A percentile compares a stretch with the other conserved stretches of the same genome.
Evolutionary conservation across 257 asterid genomes (phyloP).

Genomic region (Nyctanthes arbortristis): DNA sequence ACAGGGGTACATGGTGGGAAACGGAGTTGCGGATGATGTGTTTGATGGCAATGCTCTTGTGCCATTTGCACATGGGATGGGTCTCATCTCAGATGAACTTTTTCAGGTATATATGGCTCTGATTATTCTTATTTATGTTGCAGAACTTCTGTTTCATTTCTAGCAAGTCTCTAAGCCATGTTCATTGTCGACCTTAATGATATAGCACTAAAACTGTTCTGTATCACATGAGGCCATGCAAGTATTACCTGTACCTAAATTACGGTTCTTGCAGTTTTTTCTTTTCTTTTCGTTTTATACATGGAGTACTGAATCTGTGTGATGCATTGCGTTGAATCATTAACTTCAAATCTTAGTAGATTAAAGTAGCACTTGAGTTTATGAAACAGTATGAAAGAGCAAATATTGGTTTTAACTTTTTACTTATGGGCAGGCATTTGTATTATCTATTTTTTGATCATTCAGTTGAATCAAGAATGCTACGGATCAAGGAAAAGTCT

Average conservation of each 20-base stretch:
- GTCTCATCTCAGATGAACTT: conserved; percentile 84
- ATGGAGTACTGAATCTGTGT: neutral
- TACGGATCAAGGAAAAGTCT: neutral
- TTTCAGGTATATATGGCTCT: conserved; percentile 50
- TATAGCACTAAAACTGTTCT: too few relatives aligned
- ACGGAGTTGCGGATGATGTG: conserved; percentile 75
- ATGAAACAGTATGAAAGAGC: neutral
- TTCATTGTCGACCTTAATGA: too few relatives aligned
- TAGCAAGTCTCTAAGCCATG: neutral
- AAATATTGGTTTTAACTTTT: neutral
- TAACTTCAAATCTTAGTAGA: neutral
- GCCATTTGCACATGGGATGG: conserved; percentile 97
- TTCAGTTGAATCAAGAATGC: conserved; percentile 5
- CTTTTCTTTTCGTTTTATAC: neutral
- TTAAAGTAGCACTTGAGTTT: too few relatives aligned
- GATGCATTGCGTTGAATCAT: conserved; percentile 1
- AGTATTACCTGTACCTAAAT: neutral
- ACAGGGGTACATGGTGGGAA: conserved; percentile 99
- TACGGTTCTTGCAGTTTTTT: too few relatives aligned
- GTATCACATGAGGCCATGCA: too few relatives aligned
- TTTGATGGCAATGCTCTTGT: conserved; percentile 90
- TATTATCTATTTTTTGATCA: neutral
- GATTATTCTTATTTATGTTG: neutral
- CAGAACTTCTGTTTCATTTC: neutral
- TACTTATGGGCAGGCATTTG: neutral